Base-by-base conservation (phyloP, 305 asterid species). In the Solanum hybrid region DNA sequence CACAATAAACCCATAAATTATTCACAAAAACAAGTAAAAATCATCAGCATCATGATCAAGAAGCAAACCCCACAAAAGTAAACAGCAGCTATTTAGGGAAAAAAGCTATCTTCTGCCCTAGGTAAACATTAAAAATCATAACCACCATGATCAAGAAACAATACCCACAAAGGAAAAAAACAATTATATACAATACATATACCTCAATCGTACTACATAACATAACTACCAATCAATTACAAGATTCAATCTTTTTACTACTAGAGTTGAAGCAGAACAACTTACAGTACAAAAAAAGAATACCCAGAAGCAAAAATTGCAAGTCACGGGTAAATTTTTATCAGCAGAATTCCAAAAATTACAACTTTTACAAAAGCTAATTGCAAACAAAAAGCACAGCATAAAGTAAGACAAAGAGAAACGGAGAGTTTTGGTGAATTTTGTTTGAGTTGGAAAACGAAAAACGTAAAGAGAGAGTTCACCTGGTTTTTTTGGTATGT, bases 381-480 rank as follows among this genome's bases (percentile, higher is more conserved):
- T 46, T 78, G 31, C 13, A 71, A n/a, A 39, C 24, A 22, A 88
- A 88, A 33, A 31, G n/a, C 29, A 42, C 1, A 75, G 24, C 4
- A 88, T 31, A 84, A 28, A 90, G 31, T 84, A 39, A 78, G 71
- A 89, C 89, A 90, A 86, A 51, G 78, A 90, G 78, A 79, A 88
- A 89, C 77, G 88, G 84, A 90, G 42, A 88, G 71, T 51, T 46
- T 84, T 36, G 29, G 89, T 69, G 87, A 69, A 77, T 78, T 90
- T 89, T 33, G 67, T 90, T 78, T 67, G 91, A 87, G 90, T 46
- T 35, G 89, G 90, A 71, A 89, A 89, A 84, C 40, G 77, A 79
- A 89, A 92, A 92, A 91, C 94, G 94, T 92, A 91, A 82, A 92
- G 90, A 87, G n/a, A 42, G 93, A 88, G 90, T 87, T 86, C 93